Base-by-base conservation (phyloP, 2,329 filamentous ascomycete genomes). In the Diaporthe australafricana region DNA sequence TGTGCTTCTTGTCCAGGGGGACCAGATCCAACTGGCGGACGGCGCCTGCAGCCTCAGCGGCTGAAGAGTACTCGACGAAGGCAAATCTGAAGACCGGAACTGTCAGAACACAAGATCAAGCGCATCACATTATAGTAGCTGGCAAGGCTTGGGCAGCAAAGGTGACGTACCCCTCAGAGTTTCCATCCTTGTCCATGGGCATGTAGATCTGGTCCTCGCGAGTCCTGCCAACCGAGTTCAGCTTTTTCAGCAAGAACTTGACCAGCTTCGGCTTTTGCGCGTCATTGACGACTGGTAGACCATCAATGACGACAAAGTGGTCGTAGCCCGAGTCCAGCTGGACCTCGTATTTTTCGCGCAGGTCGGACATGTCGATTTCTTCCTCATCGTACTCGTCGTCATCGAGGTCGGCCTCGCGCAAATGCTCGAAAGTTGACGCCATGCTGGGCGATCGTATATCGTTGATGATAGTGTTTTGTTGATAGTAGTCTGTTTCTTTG, bases 1-100 rank as follows among this genome's bases (percentile, higher is more conserved):
- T 98, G 88, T 99, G 95, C 86, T 92, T 98, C 90, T 97, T 98
- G 87, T 99, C 96, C 79, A 99, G 93, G 55, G 96, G 90, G 7
- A 93, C 91, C 78, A 91, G 90, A 83, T 99, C 92, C 72, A 99
- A 92, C 79, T 93, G 91, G 83, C 97, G 95, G 77, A 95, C 94
- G 70, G 96, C 96, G 68, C 94, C 94, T 70, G 94, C 88, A 35
- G 96, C 96, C 86, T 98, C 95, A 80, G 93, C 94, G 71, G 96
- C 88, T 16, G 95, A 95, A 75, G 94, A 93, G 84, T 96, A 99
- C 83, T 99, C 96, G 78, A 99, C 95, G 81, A 99, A 99, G 72
- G 96, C 96, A 80, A 97, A 99, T 76, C 95, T 97, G 77, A 47
- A 77, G 48, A 74, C 57, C 27, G 27, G 27, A 63, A 32, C 50